Evolutionary conservation across 441 rosid species (phyloP), one percentile per base, ranked within the genome.

Genomic region (Bocquillonia castaneifolia): DNA sequence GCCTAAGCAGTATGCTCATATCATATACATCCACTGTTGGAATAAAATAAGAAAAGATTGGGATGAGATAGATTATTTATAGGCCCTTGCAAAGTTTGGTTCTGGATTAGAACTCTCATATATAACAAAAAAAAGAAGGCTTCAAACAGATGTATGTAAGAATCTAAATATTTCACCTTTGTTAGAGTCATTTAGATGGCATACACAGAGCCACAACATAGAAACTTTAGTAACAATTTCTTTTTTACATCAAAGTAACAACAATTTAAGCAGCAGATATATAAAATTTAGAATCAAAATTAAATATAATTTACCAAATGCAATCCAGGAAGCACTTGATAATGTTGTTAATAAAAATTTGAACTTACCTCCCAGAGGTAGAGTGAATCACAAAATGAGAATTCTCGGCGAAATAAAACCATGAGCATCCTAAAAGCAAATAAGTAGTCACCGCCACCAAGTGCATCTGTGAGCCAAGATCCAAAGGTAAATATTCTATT

Each of bases 401-500:
- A 93, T 73, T 93, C 99, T 72, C 99, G 86, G 61, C 99, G 95
- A 78, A 93, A 93, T 74, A 88, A 79, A 72, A 93, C 99, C 97
- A 93, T 89, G 55, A 93, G 87, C 99, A 93, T 93, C 71, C 97
- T 83, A 78, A 93, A 80, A 20, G 99, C 97, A 80, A 93, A 93
- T 50, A 91, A 85, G 74, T 91, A 93, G 84, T 91, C 92, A 28
- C 99, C 96, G 79, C 96, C 97, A 10, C 99, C 97, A 6, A 93
- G 86, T 59, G 90, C 86, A 74, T 93, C 97, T 93, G 84, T 31
- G 62, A 40, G 72, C 63, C 66, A 80, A 67, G 57, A 53, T 9
- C 36, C 75, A 62, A 39, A 74, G n/a, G 61, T 48, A 73, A 17
- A 29, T 47, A 59, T 59, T 53, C 10, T 9, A 37, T 54, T 58